A percentile compares a stretch with the other conserved stretches of the same genome.
phyloP scores from a whole-genome alignment of 73 alveolate genomes.

The Paraurostyla sp. region DNA sequence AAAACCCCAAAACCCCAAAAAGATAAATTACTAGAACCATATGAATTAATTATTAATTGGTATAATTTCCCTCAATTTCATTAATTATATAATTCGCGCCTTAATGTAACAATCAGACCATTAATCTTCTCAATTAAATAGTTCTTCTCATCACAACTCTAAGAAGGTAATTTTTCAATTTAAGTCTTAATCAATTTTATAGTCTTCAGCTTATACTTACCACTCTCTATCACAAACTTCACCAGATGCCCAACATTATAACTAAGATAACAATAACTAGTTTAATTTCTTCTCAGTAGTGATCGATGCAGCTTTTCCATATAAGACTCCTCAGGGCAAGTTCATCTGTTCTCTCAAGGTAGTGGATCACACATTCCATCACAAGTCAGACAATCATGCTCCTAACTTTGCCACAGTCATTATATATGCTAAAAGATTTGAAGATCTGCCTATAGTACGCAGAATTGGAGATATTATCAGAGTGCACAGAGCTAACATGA shows the following conservation, averaged over 20 bases:
- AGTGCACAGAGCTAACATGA: constrained; percentile 60
- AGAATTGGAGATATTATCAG: constrained; percentile 67
- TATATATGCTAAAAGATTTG: constrained; percentile 57
- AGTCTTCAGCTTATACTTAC: not conserved
- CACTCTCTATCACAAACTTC: not conserved
- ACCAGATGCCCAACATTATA: too few species aligned
- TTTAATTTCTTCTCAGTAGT: constrained; percentile 52
- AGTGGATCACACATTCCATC: constrained; percentile 42
- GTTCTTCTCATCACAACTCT: too few species aligned
- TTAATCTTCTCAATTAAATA: too few species aligned
- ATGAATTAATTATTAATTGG: not conserved
- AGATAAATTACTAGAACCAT: too few species aligned
- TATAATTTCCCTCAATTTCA: not conserved
- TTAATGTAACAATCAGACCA: too few species aligned
- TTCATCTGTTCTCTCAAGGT: constrained; percentile 52
- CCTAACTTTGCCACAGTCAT: constrained; percentile 7
- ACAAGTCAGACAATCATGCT: not conserved
- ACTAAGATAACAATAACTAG: not conserved
- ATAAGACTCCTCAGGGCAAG: constrained; percentile 32
- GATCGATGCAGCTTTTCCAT: constrained; percentile 58
- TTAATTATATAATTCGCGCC: too few species aligned
- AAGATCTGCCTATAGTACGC: constrained; percentile 61
- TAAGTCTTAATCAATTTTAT: not conserved
- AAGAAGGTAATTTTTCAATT: not conserved
- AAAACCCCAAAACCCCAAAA: too few species aligned